Evolutionary conservation across 331 rosid genomes (phyloP).

Genomic region (Malus hybrid): DNA sequence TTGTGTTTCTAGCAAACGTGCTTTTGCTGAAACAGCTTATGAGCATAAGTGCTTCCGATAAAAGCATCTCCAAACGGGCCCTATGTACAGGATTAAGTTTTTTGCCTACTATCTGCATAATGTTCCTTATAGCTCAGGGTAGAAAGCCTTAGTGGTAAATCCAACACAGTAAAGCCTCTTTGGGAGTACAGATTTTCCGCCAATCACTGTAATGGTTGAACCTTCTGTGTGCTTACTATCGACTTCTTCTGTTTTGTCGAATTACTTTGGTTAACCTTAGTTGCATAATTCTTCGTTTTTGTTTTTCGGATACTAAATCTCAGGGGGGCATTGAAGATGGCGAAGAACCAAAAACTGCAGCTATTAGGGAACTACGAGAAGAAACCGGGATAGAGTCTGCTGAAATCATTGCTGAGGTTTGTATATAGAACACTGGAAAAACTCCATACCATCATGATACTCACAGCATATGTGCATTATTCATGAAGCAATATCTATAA

Average conservation of each 20-base stretch:
- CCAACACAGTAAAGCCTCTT: not conserved
- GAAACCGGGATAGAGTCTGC: conserved; percentile 91
- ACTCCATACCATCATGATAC: no score
- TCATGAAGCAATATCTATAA: not conserved
- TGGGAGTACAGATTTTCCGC: no score
- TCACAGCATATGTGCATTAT: no score
- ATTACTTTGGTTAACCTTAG: conserved; percentile 14
- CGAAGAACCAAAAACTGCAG: conserved; percentile 85
- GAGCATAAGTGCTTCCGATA: no score
- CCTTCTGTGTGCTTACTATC: not conserved
- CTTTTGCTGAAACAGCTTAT: no score
- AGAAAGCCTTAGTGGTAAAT: not conserved
- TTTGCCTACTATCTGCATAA: not conserved
- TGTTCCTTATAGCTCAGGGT: not conserved
- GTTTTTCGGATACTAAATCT: conserved; percentile 3
- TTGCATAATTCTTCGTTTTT: not conserved
- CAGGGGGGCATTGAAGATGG: conserved; percentile 97
- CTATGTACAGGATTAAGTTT: not conserved
- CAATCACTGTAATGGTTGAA: not conserved
- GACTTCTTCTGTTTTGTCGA: not conserved
- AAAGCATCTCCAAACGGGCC: not conserved
- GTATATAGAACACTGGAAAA: not conserved
- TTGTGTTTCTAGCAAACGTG: no score
- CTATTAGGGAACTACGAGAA: conserved; percentile 80
- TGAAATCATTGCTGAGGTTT: conserved; percentile 73